Conservation (phyloP, 2,329 filamentous ascomycete genomes). For the Colletotrichum sublineola region DNA sequence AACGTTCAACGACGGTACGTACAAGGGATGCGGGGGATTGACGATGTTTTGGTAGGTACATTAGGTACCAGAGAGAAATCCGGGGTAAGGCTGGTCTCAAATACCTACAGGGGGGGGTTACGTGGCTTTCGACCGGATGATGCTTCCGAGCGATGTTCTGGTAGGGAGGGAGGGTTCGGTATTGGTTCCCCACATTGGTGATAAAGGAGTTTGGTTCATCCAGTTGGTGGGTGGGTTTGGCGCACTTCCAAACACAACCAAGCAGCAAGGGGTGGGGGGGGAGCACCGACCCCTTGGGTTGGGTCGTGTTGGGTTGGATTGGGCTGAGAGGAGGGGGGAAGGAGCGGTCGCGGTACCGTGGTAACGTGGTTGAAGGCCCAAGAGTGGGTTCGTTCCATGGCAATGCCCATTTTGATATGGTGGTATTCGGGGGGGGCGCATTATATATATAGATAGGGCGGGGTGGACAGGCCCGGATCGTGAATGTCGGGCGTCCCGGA, state of each 20-base stretch:
- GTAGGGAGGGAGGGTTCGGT: background rate
- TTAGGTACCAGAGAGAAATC: background rate
- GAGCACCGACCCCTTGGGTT: background rate
- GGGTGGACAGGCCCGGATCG: background rate
- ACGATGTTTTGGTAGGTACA: background rate
- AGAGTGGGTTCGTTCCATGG: background rate
- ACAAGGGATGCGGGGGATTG: background rate
- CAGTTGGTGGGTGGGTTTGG: background rate
- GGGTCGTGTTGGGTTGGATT: background rate
- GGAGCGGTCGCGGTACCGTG: background rate
- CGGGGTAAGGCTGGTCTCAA: slow-evolving; percentile 7
- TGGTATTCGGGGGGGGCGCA: background rate
- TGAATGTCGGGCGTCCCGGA: background rate
- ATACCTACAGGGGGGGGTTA: background rate
- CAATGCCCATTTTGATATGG: background rate
- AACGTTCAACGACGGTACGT: background rate
- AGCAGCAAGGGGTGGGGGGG: background rate
- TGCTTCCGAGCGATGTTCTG: background rate
- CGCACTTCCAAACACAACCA: background rate
- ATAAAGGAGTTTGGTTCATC: background rate
- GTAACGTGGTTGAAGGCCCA: background rate
- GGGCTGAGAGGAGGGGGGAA: background rate
- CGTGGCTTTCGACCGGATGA: background rate
- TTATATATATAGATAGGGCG: background rate
- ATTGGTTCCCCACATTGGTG: background rate